These are phyloP conservation scores for Terana coerulea DNA, from an alignment of 768 basidiomycete genomes.

Conservation along the genomic window DNA sequence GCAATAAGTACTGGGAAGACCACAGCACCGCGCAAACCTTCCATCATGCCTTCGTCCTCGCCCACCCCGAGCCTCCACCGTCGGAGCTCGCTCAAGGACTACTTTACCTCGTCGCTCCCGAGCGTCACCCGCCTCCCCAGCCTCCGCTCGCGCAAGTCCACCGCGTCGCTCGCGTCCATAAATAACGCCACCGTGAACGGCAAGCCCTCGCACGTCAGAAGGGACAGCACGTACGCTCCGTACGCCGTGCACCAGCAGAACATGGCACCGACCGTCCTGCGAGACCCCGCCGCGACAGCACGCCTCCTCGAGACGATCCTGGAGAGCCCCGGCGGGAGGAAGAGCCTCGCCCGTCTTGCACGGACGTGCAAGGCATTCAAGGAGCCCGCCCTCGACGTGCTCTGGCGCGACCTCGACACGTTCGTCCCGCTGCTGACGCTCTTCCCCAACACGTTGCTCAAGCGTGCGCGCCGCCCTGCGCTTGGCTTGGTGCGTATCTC, in stretches of 20 bases:
- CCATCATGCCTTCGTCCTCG: slow-evolving; percentile 21
- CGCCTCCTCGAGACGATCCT: slow-evolving; percentile 48
- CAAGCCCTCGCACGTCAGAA: background rate
- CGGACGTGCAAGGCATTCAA: slow-evolving; percentile 72
- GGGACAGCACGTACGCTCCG: slow-evolving; percentile 26
- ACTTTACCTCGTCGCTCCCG: slow-evolving; percentile 18
- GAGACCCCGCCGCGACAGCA: slow-evolving; percentile 56
- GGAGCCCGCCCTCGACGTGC: slow-evolving; percentile 64
- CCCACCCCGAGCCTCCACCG: slow-evolving; percentile 24
- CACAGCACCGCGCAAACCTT: slow-evolving; percentile 1
- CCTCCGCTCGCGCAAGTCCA: slow-evolving; percentile 29
- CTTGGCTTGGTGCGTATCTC: slow-evolving; percentile 63
- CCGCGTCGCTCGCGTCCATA: slow-evolving; percentile 16
- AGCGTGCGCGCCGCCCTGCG: slow-evolving; percentile 68
- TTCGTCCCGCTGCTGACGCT: slow-evolving; percentile 67
- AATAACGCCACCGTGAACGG: slow-evolving; percentile 12
- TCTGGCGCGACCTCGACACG: slow-evolving; percentile 80
- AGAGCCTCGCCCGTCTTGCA: slow-evolving; percentile 65
- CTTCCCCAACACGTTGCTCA: slow-evolving; percentile 65
- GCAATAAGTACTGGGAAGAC: slow-evolving; percentile 8
- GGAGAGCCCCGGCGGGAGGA: slow-evolving; percentile 60
- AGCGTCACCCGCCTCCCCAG: slow-evolving; percentile 21
- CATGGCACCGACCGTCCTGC: slow-evolving; percentile 51
- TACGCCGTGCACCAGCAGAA: slow-evolving; percentile 48
- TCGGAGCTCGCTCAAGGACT: slow-evolving; percentile 26